These are phyloP conservation scores for Apiotrichum laibachii DNA, from an alignment of 1,284 basidiomycete genomes.

Conservation along the genomic window DNA sequence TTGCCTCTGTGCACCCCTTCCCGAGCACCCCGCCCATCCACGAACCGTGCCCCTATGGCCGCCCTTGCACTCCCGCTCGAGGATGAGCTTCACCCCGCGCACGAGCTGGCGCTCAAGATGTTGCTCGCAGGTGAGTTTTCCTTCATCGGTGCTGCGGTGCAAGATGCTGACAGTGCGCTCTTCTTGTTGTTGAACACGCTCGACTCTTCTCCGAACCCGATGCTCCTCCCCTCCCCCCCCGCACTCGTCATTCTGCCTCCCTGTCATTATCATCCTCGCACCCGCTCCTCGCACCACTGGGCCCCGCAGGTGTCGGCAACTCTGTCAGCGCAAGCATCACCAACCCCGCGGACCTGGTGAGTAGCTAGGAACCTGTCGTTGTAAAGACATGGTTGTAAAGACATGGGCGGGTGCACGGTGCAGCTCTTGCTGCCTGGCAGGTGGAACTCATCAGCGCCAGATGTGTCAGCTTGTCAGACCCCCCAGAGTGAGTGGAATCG, in stretches of 20 bases:
- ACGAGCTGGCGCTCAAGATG: conserved; percentile 22
- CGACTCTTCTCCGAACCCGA: not conserved
- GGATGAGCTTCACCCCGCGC: conserved; percentile 16
- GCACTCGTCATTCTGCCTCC: too few species aligned
- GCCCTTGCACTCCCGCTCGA: conserved; percentile 31
- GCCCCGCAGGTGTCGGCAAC: conserved; percentile 15
- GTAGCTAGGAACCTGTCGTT: not conserved
- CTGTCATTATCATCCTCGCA: not conserved
- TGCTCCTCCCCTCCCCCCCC: not conserved
- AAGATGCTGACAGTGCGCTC: not conserved
- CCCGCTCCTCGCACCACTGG: not conserved
- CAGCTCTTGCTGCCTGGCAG: too few species aligned
- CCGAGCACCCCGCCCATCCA: too few species aligned
- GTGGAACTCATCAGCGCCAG: too few species aligned
- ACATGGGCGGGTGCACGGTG: not conserved
- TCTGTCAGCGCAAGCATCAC: conserved; percentile 15
- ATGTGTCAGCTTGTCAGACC: too few species aligned
- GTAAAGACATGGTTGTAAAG: not conserved
- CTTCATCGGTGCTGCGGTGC: not conserved
- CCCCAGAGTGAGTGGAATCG: too few species aligned
- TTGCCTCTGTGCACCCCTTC: too few species aligned
- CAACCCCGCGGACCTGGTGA: conserved; percentile 21
- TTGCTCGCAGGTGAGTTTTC: conserved; percentile 11
- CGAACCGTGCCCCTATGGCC: conserved; percentile 20
- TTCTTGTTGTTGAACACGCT: not conserved